Evolutionary conservation across 1,284 basidiomycete genomes (phyloP).

Genomic region (Tylopilus sp.): DNA sequence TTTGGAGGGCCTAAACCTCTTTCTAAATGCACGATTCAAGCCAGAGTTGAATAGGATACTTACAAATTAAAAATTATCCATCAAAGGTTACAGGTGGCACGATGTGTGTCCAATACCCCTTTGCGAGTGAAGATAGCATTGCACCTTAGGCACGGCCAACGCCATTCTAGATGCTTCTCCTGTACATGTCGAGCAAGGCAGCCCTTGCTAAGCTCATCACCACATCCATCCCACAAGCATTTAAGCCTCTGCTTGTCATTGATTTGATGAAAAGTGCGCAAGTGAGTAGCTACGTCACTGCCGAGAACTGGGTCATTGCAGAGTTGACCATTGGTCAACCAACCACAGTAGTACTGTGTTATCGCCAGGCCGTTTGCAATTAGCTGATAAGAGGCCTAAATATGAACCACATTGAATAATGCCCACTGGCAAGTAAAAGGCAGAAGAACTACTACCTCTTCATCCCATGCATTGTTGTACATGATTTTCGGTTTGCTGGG

Average conservation of each 20-base stretch:
- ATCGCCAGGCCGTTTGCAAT: constrained; percentile 13
- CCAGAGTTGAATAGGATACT: background rate
- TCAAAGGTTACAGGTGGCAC: constrained; percentile 18
- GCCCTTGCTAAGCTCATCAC: constrained; percentile 23
- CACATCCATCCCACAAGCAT: constrained; percentile 31
- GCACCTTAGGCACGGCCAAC: constrained; percentile 37
- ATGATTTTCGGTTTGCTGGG: background rate
- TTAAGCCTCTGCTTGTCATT: constrained; percentile 1
- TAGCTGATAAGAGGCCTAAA: constrained; percentile 24
- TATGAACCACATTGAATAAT: background rate
- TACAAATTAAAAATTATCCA: constrained; percentile 5
- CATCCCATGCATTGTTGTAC: constrained; percentile 25
- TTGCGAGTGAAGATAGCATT: constrained; percentile 29
- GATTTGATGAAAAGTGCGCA: constrained; percentile 24
- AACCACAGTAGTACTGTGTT: constrained; percentile 16
- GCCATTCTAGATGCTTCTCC: constrained; percentile 31
- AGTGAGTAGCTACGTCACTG: constrained; percentile 28
- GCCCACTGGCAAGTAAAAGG: background rate
- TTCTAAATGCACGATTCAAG: constrained; percentile 4
- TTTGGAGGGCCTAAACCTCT: background rate
- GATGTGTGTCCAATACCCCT: constrained; percentile 27
- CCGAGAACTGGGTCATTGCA: constrained; percentile 23
- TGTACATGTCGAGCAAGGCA: constrained; percentile 34
- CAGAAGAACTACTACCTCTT: constrained; percentile 26
- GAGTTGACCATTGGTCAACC: constrained; percentile 17